phyloP scores from a whole-genome alignment of 108 stramenopile genomes.

The Hondaea fermentalgiana region DNA sequence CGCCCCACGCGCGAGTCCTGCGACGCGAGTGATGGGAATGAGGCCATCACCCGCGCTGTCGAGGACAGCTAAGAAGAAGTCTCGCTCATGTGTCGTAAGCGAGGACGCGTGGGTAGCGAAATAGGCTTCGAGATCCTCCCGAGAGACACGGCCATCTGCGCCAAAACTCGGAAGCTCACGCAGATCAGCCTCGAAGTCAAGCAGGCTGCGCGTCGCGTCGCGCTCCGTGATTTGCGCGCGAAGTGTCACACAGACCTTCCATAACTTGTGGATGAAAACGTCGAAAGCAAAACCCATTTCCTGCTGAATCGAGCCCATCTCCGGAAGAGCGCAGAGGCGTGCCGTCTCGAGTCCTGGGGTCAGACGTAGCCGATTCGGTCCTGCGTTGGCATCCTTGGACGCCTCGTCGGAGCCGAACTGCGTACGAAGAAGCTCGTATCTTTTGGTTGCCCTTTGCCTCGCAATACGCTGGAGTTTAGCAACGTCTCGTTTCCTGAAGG shows the following conservation, averaged over 20 bases:
- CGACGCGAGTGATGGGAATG: neutral
- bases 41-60: neutral
- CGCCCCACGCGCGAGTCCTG: neutral
- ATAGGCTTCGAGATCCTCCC: neutral
- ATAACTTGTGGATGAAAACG: neutral
- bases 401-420: neutral
- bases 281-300: neutral
- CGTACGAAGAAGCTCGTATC: neutral
- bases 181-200: neutral
- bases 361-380: neutral
- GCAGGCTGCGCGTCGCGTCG: neutral
- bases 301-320: neutral
- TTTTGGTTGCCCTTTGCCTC: neutral
- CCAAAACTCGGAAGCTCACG: neutral
- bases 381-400: neutral
- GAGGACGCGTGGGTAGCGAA: neutral
- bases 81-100: neutral
- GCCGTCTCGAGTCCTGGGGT: neutral
- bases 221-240: neutral
- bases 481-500: neutral
- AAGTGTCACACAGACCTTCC: neutral
- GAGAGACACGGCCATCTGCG: neutral
- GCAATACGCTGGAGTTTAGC: neutral
- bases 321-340: neutral
- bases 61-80: neutral